Percentiles rank a stretch among this genome's conserved stretches.
These are phyloP conservation scores for Saitozyma sp. DNA, from an alignment of 768 basidiomycete species.

Conservation along the genomic window DNA sequence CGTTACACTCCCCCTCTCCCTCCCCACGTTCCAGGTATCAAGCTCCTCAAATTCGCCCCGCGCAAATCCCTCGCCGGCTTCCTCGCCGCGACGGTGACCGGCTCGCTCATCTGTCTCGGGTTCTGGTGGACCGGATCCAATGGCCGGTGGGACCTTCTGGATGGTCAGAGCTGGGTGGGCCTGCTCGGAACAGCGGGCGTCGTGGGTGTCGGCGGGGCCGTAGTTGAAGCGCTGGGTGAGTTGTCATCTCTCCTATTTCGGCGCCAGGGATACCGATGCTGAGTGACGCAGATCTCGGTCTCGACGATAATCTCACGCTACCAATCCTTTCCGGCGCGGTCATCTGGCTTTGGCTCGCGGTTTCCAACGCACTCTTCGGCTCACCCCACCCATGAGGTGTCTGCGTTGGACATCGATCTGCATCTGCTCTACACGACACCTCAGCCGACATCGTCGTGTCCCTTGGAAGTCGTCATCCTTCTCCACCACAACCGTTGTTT, in stretches of 20 bases:
- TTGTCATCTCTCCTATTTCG: slow-evolving; percentile 15
- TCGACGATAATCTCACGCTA: slow-evolving; percentile 88
- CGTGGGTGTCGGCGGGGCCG: slow-evolving; percentile 74
- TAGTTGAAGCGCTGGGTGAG: slow-evolving; percentile 86
- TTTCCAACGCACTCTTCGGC: slow-evolving; percentile 36
- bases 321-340: slow-evolving; percentile 81
- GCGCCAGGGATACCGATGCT: neutral
- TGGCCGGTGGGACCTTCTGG: slow-evolving; percentile 42
- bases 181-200: slow-evolving; percentile 61
- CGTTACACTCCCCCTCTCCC: slow-evolving; percentile 67
- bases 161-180: slow-evolving; percentile 49
- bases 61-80: slow-evolving; percentile 86
- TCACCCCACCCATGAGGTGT: neutral
- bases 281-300: slow-evolving; percentile 66
- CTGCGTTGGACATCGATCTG: neutral
- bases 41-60: slow-evolving; percentile 67
- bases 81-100: slow-evolving; percentile 72
- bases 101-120: slow-evolving; percentile 63
- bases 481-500: too few species aligned
- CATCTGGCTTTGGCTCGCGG: slow-evolving; percentile 58
- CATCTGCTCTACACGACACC: neutral
- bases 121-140: slow-evolving; percentile 62
- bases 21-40: slow-evolving; percentile 52
- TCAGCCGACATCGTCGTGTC: neutral
- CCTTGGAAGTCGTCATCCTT: too few species aligned